These are phyloP conservation scores for Kuraishia cidri DNA, from an alignment of 805 yeast species.

Conservation along the genomic window DNA sequence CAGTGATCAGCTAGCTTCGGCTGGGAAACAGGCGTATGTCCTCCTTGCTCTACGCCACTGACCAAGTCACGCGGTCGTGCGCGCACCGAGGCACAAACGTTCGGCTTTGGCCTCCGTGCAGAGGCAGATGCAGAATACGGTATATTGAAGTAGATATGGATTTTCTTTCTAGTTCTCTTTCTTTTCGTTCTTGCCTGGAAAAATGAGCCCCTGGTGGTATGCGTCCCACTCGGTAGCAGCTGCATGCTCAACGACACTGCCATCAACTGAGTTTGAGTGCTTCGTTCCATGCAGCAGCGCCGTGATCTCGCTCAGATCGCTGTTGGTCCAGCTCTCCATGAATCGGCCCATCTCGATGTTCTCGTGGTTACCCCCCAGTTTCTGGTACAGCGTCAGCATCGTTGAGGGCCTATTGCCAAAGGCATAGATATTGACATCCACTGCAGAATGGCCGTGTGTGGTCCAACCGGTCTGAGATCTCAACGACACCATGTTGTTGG, in stretches of 20 bases:
- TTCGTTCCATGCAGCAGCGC: slow-evolving; percentile 33
- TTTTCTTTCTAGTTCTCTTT: no score
- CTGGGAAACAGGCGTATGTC: no score
- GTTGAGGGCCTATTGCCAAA: slow-evolving; percentile 49
- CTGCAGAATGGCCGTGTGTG: slow-evolving; percentile 94
- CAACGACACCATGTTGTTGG: slow-evolving; percentile 66
- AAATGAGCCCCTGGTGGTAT: neutral
- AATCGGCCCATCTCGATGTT: slow-evolving; percentile 78
- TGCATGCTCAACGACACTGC: no score
- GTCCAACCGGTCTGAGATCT: slow-evolving; percentile 95
- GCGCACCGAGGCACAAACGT: no score
- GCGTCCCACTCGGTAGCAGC: neutral
- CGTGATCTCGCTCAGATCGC: slow-evolving; percentile 40
- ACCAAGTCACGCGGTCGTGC: no score
- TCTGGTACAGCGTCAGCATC: slow-evolving; percentile 25
- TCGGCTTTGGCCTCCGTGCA: no score
- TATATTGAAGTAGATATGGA: no score
- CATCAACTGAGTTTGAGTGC: slow-evolving; percentile 1
- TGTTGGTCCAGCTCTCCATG: slow-evolving; percentile 45
- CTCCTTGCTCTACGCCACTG: no score
- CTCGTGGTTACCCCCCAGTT: slow-evolving; percentile 74
- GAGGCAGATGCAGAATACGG: no score
- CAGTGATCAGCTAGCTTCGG: no score
- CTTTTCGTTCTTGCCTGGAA: no score
- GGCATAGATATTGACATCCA: slow-evolving; percentile 88